Base-by-base conservation (phyloP, 169 alveolate species). In the Cystoisospora suis region DNA sequence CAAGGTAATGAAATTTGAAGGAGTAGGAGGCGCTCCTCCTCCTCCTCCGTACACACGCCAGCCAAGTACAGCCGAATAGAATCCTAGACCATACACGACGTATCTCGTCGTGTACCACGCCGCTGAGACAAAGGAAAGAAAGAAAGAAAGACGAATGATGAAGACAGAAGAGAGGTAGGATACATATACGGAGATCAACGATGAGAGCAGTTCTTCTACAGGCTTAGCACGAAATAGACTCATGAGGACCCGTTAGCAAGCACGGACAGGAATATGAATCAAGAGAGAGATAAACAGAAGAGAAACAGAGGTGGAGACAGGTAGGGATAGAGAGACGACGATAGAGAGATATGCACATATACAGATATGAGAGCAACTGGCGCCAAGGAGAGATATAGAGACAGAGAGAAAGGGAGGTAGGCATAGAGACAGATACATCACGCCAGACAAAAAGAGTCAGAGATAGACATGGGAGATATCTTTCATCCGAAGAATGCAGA, bases 1-100 rank as follows among this genome's bases (percentile, higher is more conserved):
- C 58, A 34, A 38, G 58, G 83, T 72, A 3, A 32, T 38, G 53
- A 38, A 72, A 17, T 72, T 72, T n/a, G 42, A 23, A 9, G 83
- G 23, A 9, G 83, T 9, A 44, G 40, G 36, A n/a, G n/a, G n/a
- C n/a, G n/a, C n/a, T n/a, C n/a, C n/a, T n/a, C n/a, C n/a, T n/a
- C n/a, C n/a, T 46, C 83, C 83, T 6, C 83, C 83, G 83, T 72
- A 72, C 58, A 72, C 83, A 0, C 83, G 83, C 83, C 83, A 72
- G n/a, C 83, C 83, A 5, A 72, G 53, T 0, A 72, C 83, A 0
- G 83, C 83, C 58, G 83, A 34, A 56, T 72, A 72, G 53, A 72
- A 72, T 29, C 83, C 83, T 34, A 72, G 83, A 34, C 58, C 83
- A 32, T 72, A 72, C 36, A 72, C 27, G 53, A 72, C 38, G 83